Conservation (phyloP, 805 yeast species). For the Metschnikowia borealis region DNA sequence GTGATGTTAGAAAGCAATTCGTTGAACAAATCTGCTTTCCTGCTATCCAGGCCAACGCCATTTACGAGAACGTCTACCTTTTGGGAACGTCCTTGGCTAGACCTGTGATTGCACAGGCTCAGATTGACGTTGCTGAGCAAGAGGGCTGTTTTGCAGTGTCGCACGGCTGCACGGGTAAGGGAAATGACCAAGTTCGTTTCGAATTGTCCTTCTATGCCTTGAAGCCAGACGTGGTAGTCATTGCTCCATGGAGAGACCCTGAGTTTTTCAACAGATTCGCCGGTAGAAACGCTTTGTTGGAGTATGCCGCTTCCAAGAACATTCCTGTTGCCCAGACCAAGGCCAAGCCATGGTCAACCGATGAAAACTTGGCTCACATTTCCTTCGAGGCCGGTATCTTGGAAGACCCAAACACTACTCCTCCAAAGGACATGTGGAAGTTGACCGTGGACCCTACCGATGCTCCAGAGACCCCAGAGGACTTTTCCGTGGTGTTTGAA, state of each 20-base stretch:
- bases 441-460: conserved; percentile 92
- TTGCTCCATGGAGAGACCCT: conserved; percentile 99
- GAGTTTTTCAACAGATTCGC: conserved; percentile 91
- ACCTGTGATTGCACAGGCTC: conserved; percentile 98
- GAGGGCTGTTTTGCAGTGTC: conserved; percentile 98
- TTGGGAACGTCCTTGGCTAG: conserved; percentile 98
- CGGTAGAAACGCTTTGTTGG: conserved; percentile 94
- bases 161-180: conserved; percentile 99
- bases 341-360: conserved; percentile 99
- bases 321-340: conserved; percentile 97
- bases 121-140: conserved; percentile 92
- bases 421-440: conserved; percentile 99
- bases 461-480: conserved; percentile 93
- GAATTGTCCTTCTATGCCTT: conserved; percentile 96
- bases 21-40: conserved; percentile 92
- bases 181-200: conserved; percentile 98
- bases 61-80: conserved; percentile 94
- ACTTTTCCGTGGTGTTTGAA: conserved; percentile 73
- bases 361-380: conserved; percentile 98
- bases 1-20: conserved; percentile 92
- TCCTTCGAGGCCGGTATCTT: conserved; percentile 99
- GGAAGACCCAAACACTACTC: conserved; percentile 98
- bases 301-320: conserved; percentile 85
- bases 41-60: conserved; percentile 96
- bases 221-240: conserved; percentile 93